These are phyloP conservation scores for Phytophthora colocasiae DNA, from an alignment of 352 stramenopile genomes.

Conservation along the genomic window DNA sequence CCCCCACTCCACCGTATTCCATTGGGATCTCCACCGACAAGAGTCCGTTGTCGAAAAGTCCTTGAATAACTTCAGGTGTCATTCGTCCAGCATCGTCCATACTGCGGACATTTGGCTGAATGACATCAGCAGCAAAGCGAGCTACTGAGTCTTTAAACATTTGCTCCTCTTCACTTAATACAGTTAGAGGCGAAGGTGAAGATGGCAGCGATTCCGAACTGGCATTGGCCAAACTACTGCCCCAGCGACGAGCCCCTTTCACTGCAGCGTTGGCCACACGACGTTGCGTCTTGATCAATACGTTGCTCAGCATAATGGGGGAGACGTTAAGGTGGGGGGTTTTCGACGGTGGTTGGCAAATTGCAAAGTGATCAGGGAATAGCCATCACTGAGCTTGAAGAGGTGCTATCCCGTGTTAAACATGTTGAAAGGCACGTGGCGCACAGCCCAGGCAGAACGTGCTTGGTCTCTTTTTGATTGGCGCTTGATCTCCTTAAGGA, in stretches of 20 bases:
- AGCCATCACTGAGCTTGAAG: slow-evolving; percentile 19
- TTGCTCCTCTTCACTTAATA: slow-evolving; percentile 77
- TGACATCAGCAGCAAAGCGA: slow-evolving; percentile 86
- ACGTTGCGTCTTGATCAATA: slow-evolving; percentile 18
- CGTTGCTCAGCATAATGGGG: slow-evolving; percentile 20
- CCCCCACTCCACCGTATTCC: slow-evolving; percentile 92
- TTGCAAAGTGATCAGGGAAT: slow-evolving; percentile 12
- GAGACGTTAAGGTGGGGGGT: neutral
- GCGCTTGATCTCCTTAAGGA: neutral
- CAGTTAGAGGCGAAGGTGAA: slow-evolving; percentile 52
- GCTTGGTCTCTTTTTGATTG: slow-evolving; percentile 22
- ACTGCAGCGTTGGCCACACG: slow-evolving; percentile 8
- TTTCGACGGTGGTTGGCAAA: slow-evolving; percentile 1
- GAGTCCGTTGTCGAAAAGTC: slow-evolving; percentile 93
- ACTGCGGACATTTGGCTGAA: slow-evolving; percentile 84
- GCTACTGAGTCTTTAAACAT: slow-evolving; percentile 88
- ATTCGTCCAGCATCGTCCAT: slow-evolving; percentile 95
- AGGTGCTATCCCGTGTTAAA: slow-evolving; percentile 14
- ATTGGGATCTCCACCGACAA: slow-evolving; percentile 96
- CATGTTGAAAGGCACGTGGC: neutral
- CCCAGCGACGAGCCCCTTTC: slow-evolving; percentile 17
- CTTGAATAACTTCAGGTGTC: slow-evolving; percentile 86
- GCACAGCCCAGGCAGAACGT: slow-evolving; percentile 20
- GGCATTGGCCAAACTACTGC: slow-evolving; percentile 13
- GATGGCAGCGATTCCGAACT: neutral